Conservation (phyloP, 1,139 yeast genomes). For the Nadsonia commutata region DNA sequence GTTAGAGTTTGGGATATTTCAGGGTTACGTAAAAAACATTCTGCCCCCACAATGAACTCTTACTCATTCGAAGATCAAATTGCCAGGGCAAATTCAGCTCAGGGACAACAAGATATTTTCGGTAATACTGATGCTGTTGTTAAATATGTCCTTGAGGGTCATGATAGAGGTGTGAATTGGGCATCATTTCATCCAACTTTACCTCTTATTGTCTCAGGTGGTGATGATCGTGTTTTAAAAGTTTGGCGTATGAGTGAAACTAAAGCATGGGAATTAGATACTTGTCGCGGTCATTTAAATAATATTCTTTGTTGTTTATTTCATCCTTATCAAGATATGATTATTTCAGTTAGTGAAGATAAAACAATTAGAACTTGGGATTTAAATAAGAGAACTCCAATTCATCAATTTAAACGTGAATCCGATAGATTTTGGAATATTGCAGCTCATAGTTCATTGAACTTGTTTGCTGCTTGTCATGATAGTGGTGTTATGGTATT, state of each 20-base stretch:
- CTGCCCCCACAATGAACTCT: conserved; percentile 42
- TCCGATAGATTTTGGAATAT: conserved; percentile 91
- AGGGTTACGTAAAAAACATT: conserved; percentile 88
- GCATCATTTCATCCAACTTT: conserved; percentile 95
- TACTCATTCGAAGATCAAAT: conserved; percentile 66
- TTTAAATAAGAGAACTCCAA: conserved; percentile 80
- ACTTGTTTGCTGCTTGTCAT: conserved; percentile 91
- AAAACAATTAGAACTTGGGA: conserved; percentile 98
- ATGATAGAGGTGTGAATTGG: conserved; percentile 97
- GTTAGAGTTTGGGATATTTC: conserved; percentile 98
- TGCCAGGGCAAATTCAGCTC: conserved; percentile 29
- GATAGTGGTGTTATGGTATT: conserved; percentile 97
- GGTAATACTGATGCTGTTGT: conserved; percentile 92
- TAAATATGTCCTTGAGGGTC: conserved; percentile 93
- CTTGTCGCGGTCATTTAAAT: conserved; percentile 94
- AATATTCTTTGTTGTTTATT: conserved; percentile 80
- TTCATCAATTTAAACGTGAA: conserved; percentile 89
- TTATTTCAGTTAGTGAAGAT: conserved; percentile 89
- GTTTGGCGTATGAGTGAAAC: conserved; percentile 97
- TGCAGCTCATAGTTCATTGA: conserved; percentile 77
- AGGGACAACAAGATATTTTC: conserved; percentile 67
- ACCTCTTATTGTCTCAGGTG: conserved; percentile 90
- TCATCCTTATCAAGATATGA: conserved; percentile 88
- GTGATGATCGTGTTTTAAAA: conserved; percentile 90
- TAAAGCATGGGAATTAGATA: conserved; percentile 98